A percentile compares a stretch with the other conserved stretches of the same genome.
phyloP scores from a whole-genome alignment of 2,329 filamentous ascomycete genomes.

The Nemania bipapillata region DNA sequence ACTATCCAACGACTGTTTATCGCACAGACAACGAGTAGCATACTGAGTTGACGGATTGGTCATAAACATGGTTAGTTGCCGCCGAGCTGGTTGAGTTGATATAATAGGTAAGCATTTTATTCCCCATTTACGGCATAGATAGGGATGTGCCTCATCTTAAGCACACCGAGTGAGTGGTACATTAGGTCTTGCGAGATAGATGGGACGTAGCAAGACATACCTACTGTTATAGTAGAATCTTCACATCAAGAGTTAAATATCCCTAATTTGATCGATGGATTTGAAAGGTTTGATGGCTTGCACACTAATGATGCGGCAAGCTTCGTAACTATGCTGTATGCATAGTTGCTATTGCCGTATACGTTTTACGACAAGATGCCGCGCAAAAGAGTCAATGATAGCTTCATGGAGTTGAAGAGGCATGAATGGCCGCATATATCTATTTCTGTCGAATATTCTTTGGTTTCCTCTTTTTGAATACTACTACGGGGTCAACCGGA shows the following conservation, averaged over 20 bases:
- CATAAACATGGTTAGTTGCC: no score
- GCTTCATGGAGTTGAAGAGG: not conserved
- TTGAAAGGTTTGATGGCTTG: not conserved
- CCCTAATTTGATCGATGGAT: not conserved
- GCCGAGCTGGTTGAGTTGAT: no score
- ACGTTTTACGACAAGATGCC: not conserved
- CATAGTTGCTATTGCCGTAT: not conserved
- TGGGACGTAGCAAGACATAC: not conserved
- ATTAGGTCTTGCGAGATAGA: not conserved
- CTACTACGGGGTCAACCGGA: slow-evolving; percentile 59
- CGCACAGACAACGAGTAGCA: no score
- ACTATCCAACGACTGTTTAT: no score
- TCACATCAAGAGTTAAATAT: not conserved
- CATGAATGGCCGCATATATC: slow-evolving; percentile 43
- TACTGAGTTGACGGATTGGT: no score
- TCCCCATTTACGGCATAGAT: not conserved
- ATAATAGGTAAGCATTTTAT: not conserved
- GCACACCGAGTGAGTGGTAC: no score
- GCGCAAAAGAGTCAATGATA: not conserved
- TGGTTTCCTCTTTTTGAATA: slow-evolving; percentile 84
- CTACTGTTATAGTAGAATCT: not conserved
- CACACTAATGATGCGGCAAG: not conserved
- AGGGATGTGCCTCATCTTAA: not conserved
- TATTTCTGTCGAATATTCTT: slow-evolving; percentile 72
- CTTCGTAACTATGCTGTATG: not conserved